Conservation (phyloP, 2,329 filamentous ascomycete species). For the Penicillium sp. region DNA sequence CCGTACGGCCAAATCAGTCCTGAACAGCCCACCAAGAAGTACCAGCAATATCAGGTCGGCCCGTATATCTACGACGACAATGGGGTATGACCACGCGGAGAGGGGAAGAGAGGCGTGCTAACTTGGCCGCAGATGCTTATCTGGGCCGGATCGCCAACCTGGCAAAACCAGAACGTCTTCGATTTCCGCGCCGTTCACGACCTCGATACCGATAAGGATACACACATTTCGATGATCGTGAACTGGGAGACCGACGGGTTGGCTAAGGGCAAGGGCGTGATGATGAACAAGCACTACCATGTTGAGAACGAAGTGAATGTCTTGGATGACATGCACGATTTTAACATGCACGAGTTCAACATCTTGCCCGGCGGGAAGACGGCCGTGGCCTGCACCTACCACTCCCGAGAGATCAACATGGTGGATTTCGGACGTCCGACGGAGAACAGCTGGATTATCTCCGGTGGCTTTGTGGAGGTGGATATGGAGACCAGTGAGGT, state of each 20-base stretch:
- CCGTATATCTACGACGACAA: slow-evolving; percentile 51
- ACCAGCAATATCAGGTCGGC: slow-evolving; percentile 45
- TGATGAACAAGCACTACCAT: slow-evolving; percentile 49
- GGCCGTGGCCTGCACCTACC: slow-evolving; percentile 33
- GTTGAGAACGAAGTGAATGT: slow-evolving; percentile 41
- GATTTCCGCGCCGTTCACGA: slow-evolving; percentile 46
- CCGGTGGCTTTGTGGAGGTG: slow-evolving; percentile 40
- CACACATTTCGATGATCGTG: slow-evolving; percentile 50
- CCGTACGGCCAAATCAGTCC: slow-evolving; percentile 39
- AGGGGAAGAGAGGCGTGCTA: background rate
- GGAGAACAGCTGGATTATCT: slow-evolving; percentile 31
- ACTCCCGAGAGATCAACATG: slow-evolving; percentile 22
- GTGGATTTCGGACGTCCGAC: slow-evolving; percentile 32
- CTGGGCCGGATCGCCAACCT: slow-evolving; percentile 49
- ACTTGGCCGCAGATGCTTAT: slow-evolving; percentile 40
- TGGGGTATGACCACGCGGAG: slow-evolving; percentile 30
- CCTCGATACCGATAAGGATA: slow-evolving; percentile 38
- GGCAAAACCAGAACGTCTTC: slow-evolving; percentile 49
- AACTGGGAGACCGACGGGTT: slow-evolving; percentile 30
- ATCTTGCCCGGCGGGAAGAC: slow-evolving; percentile 36
- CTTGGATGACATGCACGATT: slow-evolving; percentile 26
- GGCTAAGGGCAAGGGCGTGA: slow-evolving; percentile 48
- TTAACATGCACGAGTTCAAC: slow-evolving; percentile 46
- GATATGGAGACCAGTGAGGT: slow-evolving; percentile 37
- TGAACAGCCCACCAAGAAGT: slow-evolving; percentile 25